phyloP scores from a whole-genome alignment of 2,329 filamentous ascomycete species.

The Paracoccidioides brasiliensis region DNA sequence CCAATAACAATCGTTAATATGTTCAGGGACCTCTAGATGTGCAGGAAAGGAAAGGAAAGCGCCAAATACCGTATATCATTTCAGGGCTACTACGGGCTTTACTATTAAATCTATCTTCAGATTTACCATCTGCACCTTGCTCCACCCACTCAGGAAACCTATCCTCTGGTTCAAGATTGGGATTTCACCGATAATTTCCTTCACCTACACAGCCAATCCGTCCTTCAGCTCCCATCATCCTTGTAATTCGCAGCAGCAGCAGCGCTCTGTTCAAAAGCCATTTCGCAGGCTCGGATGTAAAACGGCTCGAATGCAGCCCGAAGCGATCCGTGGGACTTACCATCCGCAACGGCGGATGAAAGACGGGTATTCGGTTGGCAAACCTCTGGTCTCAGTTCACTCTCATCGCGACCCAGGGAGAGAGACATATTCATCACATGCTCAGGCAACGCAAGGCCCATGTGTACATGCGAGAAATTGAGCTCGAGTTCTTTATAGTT shows the following conservation, averaged over 20 bases:
- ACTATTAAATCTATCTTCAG: neutral
- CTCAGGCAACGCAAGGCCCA: constrained; percentile 20
- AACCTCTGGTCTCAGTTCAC: constrained; percentile 5
- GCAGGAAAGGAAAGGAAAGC: neutral
- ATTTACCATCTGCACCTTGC: neutral
- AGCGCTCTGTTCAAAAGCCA: constrained; percentile 26
- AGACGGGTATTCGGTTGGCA: neutral
- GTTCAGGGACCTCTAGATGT: neutral
- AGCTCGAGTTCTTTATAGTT: constrained; percentile 22
- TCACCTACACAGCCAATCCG: neutral
- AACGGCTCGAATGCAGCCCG: constrained; percentile 22
- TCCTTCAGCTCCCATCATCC: neutral
- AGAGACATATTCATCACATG: constrained; percentile 22
- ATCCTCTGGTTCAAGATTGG: neutral
- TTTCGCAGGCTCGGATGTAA: constrained; percentile 24
- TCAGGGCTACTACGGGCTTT: neutral
- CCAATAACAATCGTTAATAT: neutral
- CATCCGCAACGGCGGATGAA: constrained; percentile 1
- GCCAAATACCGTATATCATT: neutral
- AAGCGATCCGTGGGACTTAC: constrained; percentile 8
- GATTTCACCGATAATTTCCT: neutral
- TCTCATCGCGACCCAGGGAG: constrained; percentile 13
- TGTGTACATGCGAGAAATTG: constrained; percentile 21
- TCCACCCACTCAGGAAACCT: neutral
- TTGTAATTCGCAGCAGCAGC: constrained; percentile 4